Evolutionary conservation across 2,329 filamentous ascomycete species (phyloP).

Genomic region (Phialemoniopsis sp.): DNA sequence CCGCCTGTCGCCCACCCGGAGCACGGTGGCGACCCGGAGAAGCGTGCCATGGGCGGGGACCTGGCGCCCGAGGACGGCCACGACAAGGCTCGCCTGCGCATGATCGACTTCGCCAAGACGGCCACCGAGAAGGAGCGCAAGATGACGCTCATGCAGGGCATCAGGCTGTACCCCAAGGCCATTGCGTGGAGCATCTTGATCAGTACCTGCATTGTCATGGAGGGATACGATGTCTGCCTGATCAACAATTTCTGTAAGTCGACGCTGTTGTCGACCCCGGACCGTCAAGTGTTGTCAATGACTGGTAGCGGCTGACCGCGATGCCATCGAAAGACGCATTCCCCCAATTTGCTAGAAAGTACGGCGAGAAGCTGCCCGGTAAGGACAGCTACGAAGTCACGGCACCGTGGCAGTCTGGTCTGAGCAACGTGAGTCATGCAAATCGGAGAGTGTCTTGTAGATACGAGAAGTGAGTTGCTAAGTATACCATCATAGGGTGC

Average conservation of each 20-base stretch:
- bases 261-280: not conserved
- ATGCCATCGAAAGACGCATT: conserved; percentile 21
- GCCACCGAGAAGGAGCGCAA: conserved; percentile 60
- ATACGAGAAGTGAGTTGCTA: not conserved
- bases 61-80: conserved; percentile 2
- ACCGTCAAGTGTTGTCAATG: too few species aligned
- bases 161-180: conserved; percentile 82
- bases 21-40: too few species aligned
- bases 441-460: not conserved
- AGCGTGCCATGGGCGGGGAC: too few species aligned
- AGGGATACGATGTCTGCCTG: conserved; percentile 79
- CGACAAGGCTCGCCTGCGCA: conserved; percentile 21
- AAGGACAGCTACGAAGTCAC: conserved; percentile 50
- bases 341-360: conserved; percentile 52
- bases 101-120: conserved; percentile 39
- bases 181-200: conserved; percentile 80
- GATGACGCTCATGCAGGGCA: conserved; percentile 72
- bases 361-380: conserved; percentile 40
- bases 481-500: conserved; percentile 38
- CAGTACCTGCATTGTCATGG: conserved; percentile 89
- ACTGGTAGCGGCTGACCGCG: conserved; percentile 2
- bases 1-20: too few species aligned
- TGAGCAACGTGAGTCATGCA: conserved; percentile 41
- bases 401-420: conserved; percentile 57
- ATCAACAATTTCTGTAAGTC: conserved; percentile 72